These are phyloP conservation scores for Phaffia tasmanica DNA, from an alignment of 768 basidiomycete species.

Conservation along the genomic window DNA sequence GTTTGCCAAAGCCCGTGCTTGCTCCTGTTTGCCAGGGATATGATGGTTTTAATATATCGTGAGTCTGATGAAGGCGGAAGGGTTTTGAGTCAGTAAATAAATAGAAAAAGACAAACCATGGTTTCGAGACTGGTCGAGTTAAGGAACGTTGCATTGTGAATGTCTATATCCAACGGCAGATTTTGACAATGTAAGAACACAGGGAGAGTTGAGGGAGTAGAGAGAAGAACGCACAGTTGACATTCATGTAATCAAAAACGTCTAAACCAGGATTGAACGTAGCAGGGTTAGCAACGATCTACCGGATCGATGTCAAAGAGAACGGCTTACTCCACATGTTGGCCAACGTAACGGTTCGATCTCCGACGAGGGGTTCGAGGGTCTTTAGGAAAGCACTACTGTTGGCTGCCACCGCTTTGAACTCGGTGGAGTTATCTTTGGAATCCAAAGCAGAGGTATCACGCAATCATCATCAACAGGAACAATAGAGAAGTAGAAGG, in stretches of 20 bases:
- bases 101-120: constrained; percentile 50
- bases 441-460: constrained; percentile 50
- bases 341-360: constrained; percentile 25
- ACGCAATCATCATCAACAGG: not conserved
- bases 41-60: too few species aligned
- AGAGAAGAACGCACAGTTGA: constrained; percentile 45
- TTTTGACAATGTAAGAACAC: not conserved
- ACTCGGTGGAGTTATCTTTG: constrained; percentile 38
- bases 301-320: not conserved
- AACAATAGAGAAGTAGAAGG: not conserved
- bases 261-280: not conserved
- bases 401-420: constrained; percentile 19
- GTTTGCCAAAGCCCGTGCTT: constrained; percentile 62
- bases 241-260: constrained; percentile 52
- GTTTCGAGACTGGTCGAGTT: constrained; percentile 29
- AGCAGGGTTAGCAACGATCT: not conserved
- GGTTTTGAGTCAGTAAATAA: not conserved
- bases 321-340: constrained; percentile 31
- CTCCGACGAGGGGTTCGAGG: constrained; percentile 28
- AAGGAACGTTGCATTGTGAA: not conserved
- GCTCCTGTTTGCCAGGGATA: constrained; percentile 42
- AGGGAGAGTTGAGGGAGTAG: not conserved
- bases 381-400: constrained; percentile 25
- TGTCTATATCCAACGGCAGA: not conserved
- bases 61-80: not conserved